A percentile compares a stretch with the other conserved stretches of the same genome.
These are phyloP conservation scores for Coemansia sp. DNA, from an alignment of 192 early-diverging fungal genomes.

Conservation along the genomic window DNA sequence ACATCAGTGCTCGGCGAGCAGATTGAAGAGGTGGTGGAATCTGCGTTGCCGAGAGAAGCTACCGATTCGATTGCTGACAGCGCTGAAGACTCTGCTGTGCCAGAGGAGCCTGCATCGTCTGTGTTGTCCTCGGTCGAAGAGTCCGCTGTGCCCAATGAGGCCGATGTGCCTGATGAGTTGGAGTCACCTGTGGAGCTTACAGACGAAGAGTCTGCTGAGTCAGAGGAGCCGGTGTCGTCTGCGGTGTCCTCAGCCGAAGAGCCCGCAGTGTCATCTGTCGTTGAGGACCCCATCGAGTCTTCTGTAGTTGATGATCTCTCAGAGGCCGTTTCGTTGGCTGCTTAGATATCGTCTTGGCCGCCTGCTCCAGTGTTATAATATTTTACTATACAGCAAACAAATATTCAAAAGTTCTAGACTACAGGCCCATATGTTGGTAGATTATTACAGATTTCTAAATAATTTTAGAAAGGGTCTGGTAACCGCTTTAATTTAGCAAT, in stretches of 20 bases:
- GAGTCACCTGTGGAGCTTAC: too few relatives aligned
- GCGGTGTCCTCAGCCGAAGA: too few relatives aligned
- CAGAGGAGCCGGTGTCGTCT: neutral
- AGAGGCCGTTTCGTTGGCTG: too few relatives aligned
- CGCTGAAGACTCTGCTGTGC: neutral
- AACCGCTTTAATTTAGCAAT: too few relatives aligned
- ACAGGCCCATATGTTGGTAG: neutral
- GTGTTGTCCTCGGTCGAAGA: neutral
- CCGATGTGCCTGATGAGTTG: neutral
- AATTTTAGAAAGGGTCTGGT: too few relatives aligned
- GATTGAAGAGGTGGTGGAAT: neutral
- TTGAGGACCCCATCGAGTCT: neutral
- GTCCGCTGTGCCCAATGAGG: neutral
- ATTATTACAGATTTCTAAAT: too few relatives aligned
- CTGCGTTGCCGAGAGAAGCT: neutral
- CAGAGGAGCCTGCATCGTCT: neutral
- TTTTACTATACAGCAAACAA: neutral
- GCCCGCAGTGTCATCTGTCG: neutral
- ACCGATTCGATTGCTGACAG: neutral
- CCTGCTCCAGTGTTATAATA: neutral
- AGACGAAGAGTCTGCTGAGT: neutral
- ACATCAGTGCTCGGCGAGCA: neutral
- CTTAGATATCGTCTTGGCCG: too few relatives aligned
- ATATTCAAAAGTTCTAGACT: neutral
- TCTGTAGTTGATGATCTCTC: too few relatives aligned